These are phyloP conservation scores for Reticulascus tulasneorum DNA, from an alignment of 2,329 filamentous ascomycete species.

Conservation along the genomic window DNA sequence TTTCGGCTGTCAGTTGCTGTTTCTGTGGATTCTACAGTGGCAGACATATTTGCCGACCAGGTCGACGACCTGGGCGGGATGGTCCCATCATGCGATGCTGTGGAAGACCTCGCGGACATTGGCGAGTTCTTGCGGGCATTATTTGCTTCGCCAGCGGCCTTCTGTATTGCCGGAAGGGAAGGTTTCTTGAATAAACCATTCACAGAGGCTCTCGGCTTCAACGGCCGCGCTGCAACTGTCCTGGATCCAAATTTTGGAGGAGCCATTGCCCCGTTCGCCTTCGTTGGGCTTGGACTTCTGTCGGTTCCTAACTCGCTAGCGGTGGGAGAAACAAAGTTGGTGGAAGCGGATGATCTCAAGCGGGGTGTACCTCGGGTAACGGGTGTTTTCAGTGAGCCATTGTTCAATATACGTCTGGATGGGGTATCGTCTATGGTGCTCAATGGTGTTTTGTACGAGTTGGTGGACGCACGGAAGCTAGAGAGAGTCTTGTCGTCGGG, in stretches of 20 bases:
- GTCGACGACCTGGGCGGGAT: no score
- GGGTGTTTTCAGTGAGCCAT: conserved; percentile 31
- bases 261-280: conserved; percentile 19
- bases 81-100: no score
- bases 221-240: conserved; percentile 38
- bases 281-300: conserved; percentile 36
- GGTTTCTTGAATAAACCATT: conserved; percentile 54
- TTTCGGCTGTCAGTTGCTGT: conserved; percentile 41
- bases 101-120: no score
- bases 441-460: conserved; percentile 38
- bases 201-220: conserved; percentile 49
- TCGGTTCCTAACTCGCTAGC: conserved; percentile 26
- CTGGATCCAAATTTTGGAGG: conserved; percentile 41
- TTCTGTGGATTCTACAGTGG: conserved; percentile 19
- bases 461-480: conserved; percentile 40
- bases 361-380: conserved; percentile 20
- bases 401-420: conserved; percentile 21
- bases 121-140: conserved; percentile 1
- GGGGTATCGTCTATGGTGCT: conserved; percentile 43
- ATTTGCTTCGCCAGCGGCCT: no score
- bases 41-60: no score
- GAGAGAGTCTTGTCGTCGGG: conserved; percentile 34
- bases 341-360: conserved; percentile 15
- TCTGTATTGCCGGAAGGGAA: conserved; percentile 41
- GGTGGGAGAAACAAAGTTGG: conserved; percentile 19